Base-by-base conservation (phyloP, 129 eudicot species). In the Arctium minus region DNA sequence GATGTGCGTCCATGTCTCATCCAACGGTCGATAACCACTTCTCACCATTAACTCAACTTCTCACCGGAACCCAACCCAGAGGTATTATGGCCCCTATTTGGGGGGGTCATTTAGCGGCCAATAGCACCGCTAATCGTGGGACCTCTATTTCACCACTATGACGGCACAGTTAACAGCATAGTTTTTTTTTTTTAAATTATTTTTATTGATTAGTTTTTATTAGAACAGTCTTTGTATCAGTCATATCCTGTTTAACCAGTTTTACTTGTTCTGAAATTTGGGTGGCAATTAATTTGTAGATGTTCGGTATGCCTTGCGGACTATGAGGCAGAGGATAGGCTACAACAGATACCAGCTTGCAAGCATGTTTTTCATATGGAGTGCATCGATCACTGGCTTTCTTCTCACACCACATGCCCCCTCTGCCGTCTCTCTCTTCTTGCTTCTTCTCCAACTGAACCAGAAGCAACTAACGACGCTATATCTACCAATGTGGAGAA, bases 281-380 rank as follows among this genome's bases (percentile, higher is more conserved):
- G 31, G 8, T 38, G 50, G 6, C 64, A 60, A 36, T 72, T 27
- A 18, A 72, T 78, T 65, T 84, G 86, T 88, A 93, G 98, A 87
- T 93, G 98, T 85, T 91, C 98, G 8, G 96, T 93, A 50, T 93
- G 98, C 90, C 92, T 93, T 53, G 96, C 89, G 50, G 98, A 93
- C 73, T 93, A 91, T 89, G 89, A 88, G 75, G 94, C 94, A 50
- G 96, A 91, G 64, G 94, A 93, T 77, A 89, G 75, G 77, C 96
- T 93, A 42, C 98, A 93, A 74, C 98, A 91, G 75, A 91, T 93
- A 80, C 98, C 98, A 11, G 89, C 85, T 31, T 93, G 98, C 79
- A 92, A 92, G 70, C 98, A 93, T 74, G 88, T 88, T 8, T 93
- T 93, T 87, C 98, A 93, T 86, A 85, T 85, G 88, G 89, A 89